A percentile compares a stretch with the other conserved stretches of the same genome.
These are phyloP conservation scores for Thalassiosira hispida DNA, from an alignment of 352 stramenopile species.

Conservation along the genomic window DNA sequence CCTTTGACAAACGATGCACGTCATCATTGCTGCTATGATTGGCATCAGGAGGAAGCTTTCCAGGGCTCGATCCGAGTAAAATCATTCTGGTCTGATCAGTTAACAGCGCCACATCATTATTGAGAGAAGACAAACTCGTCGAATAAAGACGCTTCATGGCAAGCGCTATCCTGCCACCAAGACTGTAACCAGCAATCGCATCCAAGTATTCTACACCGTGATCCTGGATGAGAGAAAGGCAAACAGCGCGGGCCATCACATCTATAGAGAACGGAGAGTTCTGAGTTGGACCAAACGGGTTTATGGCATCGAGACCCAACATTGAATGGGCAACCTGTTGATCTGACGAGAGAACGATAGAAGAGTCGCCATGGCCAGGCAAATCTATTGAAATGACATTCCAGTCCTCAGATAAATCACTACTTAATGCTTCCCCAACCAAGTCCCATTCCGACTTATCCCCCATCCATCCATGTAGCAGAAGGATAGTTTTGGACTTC, in stretches of 20 bases:
- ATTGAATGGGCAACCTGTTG: conserved; percentile 30
- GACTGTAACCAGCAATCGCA: conserved; percentile 78
- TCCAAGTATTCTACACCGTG: conserved; percentile 66
- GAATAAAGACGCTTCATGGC: conserved; percentile 66
- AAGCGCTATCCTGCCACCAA: conserved; percentile 80
- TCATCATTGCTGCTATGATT: conserved; percentile 20
- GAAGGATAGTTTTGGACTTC: conserved; percentile 63
- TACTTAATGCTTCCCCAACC: conserved; percentile 45
- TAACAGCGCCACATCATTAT: conserved; percentile 26
- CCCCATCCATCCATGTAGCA: conserved; percentile 84
- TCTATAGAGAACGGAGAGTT: conserved; percentile 55
- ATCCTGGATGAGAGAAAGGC: conserved; percentile 55
- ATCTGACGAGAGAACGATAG: conserved; percentile 47
- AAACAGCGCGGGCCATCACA: conserved; percentile 62
- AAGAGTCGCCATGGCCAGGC: conserved; percentile 69
- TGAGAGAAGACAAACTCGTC: conserved; percentile 8
- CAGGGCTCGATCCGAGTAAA: conserved; percentile 61
- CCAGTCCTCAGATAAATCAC: conserved; percentile 62
- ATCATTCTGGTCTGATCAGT: conserved; percentile 68
- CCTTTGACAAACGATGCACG: conserved; percentile 23
- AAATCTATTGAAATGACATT: conserved; percentile 76
- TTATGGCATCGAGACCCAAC: conserved; percentile 29
- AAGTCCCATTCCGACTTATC: conserved; percentile 81
- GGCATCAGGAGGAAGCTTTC: conserved; percentile 41
- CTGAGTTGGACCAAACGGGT: conserved; percentile 17